Evolutionary conservation across 2,329 filamentous ascomycete genomes (phyloP).

Genomic region (Dryadomyces sulphureus): DNA sequence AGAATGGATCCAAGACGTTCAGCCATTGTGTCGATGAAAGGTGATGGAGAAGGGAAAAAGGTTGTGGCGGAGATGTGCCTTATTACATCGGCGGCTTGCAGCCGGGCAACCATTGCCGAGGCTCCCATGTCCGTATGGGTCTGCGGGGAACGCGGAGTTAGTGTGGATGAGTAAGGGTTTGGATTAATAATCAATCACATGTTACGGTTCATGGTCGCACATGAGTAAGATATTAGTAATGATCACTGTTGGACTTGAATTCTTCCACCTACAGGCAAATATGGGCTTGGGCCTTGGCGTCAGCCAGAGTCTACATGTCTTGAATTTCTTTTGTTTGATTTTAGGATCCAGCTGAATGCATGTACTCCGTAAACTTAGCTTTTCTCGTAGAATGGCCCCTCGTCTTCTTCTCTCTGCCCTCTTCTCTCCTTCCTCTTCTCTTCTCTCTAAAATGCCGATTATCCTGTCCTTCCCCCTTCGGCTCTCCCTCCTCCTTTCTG

Average conservation of each 20-base stretch:
- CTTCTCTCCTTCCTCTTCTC: neutral
- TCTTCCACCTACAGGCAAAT: too few relatives aligned
- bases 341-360: too few relatives aligned
- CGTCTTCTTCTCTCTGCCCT: neutral
- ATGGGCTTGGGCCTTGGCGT: too few relatives aligned
- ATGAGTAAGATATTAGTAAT: too few relatives aligned
- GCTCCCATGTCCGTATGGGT: too few relatives aligned
- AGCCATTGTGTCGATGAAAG: constrained; percentile 25
- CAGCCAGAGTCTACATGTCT: too few relatives aligned
- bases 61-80: neutral
- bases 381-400: neutral
- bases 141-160: neutral
- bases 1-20: constrained; percentile 80
- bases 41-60: neutral
- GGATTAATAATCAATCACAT: neutral
- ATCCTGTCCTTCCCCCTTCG: neutral
- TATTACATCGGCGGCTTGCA: neutral
- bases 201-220: too few relatives aligned
- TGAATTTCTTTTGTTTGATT: too few relatives aligned
- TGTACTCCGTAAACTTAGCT: neutral
- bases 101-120: neutral
- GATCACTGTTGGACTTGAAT: too few relatives aligned
- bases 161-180: neutral
- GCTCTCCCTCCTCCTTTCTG: too few relatives aligned
- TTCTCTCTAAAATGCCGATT: neutral